Evolutionary conservation across 208 protist species (phyloP).

Genomic region (Acanthamoeba royreba): DNA sequence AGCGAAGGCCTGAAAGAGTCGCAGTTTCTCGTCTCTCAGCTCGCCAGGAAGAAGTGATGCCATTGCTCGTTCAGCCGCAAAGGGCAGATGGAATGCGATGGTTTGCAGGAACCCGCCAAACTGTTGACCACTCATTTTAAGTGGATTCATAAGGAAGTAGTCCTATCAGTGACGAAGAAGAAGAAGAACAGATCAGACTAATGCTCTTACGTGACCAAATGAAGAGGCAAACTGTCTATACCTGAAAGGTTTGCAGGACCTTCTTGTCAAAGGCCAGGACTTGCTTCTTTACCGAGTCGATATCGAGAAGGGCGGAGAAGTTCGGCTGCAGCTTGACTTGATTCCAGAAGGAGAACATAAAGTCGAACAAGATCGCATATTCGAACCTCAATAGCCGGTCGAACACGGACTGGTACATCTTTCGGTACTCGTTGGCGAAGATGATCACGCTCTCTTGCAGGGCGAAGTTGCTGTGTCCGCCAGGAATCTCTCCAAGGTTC

Average conservation of each 20-base stretch:
- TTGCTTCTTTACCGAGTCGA: neutral
- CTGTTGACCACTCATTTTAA: neutral
- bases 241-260: neutral
- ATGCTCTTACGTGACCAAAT: neutral
- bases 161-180: no score
- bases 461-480: neutral
- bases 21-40: neutral
- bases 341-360: slow-evolving; percentile 37
- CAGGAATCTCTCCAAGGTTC: neutral
- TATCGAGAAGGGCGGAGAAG: neutral
- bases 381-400: neutral
- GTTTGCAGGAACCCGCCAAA: neutral
- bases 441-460: slow-evolving; percentile 16
- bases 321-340: slow-evolving; percentile 37
- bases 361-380: slow-evolving; percentile 12
- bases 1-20: neutral
- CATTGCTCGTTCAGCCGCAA: neutral
- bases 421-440: slow-evolving; percentile 41
- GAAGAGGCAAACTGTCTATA: neutral
- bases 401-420: slow-evolving; percentile 34
- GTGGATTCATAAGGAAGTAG: neutral
- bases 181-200: neutral
- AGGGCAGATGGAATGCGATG: slow-evolving; percentile 24
- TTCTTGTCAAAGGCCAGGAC: neutral
- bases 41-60: neutral